A percentile compares a stretch with the other conserved stretches of the same genome.
phyloP scores from a whole-genome alignment of 805 yeast genomes.

The Kregervanrija pseudodelftensis region DNA sequence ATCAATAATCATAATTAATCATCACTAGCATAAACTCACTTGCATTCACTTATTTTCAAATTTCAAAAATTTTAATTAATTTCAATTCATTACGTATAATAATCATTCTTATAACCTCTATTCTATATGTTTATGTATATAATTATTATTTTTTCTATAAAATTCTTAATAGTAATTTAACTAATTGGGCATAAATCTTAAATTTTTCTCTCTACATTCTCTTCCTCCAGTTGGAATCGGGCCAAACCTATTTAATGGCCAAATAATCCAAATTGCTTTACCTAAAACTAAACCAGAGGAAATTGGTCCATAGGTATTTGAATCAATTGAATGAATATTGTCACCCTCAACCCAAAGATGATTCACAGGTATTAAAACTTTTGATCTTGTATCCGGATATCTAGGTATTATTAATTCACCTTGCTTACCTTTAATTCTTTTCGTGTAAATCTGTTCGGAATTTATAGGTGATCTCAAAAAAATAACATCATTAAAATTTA shows the following conservation, averaged over 20 bases:
- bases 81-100: not conserved
- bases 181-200: conserved; percentile 6
- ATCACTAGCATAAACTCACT: too few relatives aligned
- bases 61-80: not conserved
- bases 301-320: conserved; percentile 84
- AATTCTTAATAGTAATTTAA: too few relatives aligned
- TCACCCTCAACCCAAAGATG: conserved; percentile 97
- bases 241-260: conserved; percentile 61
- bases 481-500: conserved; percentile 63
- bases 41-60: too few relatives aligned
- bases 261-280: conserved; percentile 58
- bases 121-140: not conserved
- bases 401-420: conserved; percentile 64
- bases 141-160: not conserved
- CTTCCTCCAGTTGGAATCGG: conserved; percentile 44
- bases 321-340: conserved; percentile 75
- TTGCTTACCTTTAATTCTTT: conserved; percentile 68
- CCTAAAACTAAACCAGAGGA: conserved; percentile 78
- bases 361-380: conserved; percentile 60
- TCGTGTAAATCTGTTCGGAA: conserved; percentile 69
- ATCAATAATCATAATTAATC: too few relatives aligned
- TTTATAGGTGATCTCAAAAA: conserved; percentile 75
- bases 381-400: conserved; percentile 57
- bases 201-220: conserved; percentile 33
- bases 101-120: not conserved